Evolutionary conservation across 176 grass and related monocot species (phyloP).

Genomic region (Chloris gayana): DNA sequence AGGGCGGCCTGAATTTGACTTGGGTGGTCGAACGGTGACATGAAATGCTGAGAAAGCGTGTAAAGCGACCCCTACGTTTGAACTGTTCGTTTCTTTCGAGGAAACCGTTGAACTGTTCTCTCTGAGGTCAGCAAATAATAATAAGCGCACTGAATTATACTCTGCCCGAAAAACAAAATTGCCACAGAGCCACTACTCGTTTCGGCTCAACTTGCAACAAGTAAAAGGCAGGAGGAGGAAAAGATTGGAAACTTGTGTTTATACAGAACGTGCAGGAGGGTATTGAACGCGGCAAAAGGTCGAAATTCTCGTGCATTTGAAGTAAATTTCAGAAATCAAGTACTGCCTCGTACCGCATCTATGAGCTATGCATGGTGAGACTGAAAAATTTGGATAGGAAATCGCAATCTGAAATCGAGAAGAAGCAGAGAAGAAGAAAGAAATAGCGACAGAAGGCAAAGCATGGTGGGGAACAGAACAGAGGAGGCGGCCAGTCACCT

Average conservation of each 20-base stretch:
- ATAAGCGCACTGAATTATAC: too few species aligned
- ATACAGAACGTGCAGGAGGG: not conserved
- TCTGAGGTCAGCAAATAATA: too few species aligned
- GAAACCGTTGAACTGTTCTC: too few species aligned
- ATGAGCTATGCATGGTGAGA: not conserved
- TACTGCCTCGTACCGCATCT: not conserved
- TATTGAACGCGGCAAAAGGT: not conserved
- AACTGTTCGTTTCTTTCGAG: too few species aligned
- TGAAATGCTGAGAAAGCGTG: too few species aligned
- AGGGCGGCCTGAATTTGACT: too few species aligned
- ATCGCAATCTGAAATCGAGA: not conserved
- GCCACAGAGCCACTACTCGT: not conserved
- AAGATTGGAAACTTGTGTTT: not conserved
- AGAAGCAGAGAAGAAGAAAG: not conserved
- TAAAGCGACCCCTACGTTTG: too few species aligned
- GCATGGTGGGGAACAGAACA: not conserved
- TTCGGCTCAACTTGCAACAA: not conserved
- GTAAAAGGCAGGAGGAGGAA: not conserved
- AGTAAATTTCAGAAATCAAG: not conserved
- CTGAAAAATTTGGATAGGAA: not conserved
- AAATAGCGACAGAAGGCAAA: not conserved
- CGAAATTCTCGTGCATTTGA: not conserved
- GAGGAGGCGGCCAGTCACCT: conserved; percentile 40
- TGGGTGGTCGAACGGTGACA: too few species aligned
- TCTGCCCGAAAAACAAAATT: too few species aligned